Evolutionary conservation across 1,284 basidiomycete species (phyloP), one percentile per base, ranked within the genome.

Genomic region (Cryptococcus floricola): DNA sequence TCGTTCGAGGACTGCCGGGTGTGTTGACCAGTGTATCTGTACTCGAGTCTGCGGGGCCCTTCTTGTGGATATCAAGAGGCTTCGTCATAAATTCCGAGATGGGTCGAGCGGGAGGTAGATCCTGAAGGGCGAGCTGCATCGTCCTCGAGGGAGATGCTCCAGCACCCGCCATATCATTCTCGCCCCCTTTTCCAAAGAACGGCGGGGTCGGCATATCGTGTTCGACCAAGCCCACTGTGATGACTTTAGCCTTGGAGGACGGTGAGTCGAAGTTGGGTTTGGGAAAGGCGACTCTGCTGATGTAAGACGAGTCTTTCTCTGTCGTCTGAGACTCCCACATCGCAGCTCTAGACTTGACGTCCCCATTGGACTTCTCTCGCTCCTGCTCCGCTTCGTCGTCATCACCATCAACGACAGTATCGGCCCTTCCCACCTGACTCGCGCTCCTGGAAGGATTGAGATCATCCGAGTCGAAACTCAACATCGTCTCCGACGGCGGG

Each of bases 381-480:
- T 44, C 48, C 39, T 39, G 31, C 37, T 28, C 18, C 34, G 9
- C 49, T 10, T 34, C 14, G 31, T 34, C 31, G 31, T 19, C 39
- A 46, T 53, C 41, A 4, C 37, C 25, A 27, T 53, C 57, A 1
- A 44, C 27, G 5, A 59, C 19, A 4, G 65, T 34, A 34, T 12
- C 50, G 6, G 57, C 48, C 37, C 67, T 48, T 5, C 69, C 59
- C 5, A 69, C 63, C 55, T 75, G 74, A 53, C 67, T 70, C 1
- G 74, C 74, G 3, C 71, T 73, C 37, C 74, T 61, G 8, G 74
- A 76, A 1, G 74, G 74, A 52, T 76, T 76, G 16, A 76, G 58
- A 48, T 76, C 74, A 41, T 66, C 68, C 14, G 65, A 64, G 54
- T 75, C 70, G 52, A 75, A 73, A 28, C 63, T 66, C 28, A 71